Base-by-base conservation (phyloP, 768 basidiomycete genomes). In the Lactifluus piperatus region DNA sequence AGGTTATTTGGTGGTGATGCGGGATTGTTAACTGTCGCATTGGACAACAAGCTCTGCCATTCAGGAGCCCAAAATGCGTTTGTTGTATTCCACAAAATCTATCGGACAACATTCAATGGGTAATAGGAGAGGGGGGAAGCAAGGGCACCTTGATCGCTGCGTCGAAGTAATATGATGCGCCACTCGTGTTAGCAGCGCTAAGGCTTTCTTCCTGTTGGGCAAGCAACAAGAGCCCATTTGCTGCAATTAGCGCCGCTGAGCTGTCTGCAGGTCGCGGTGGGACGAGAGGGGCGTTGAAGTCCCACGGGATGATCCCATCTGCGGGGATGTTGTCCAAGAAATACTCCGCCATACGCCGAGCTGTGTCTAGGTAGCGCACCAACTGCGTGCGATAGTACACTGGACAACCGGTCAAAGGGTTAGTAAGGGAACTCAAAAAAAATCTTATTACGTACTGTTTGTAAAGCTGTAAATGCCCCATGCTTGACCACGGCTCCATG, bases 381-480 rank as follows among this genome's bases (percentile, higher is more conserved):
- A 80, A 66, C 13, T 73, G 68, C 1, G 86, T 85, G 29, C 76
- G 75, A 34, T 75, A 72, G 70, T 80, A 82, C 83, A 88, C 86
- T 87, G 62, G 11, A 9, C 10, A 7, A 18, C 2, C 41, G 53
- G 16, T 36, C n/a, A 50, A 20, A 26, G 29, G 62, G 50, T 34
- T n/a, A 32, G n/a, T 9, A 43, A 57, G 30, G 34, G 8, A 14
- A 57, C 41, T 8, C 18, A 29, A 29, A 47, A 8, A 22, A 4
- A 5, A 5, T 22, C 9, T 27, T 18, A 29, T 54, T 41, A 72
- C 83, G 34, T 63, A 86, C 86, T 84, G 65, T 82, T 84, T 0
- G 83, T 79, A 67, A 81, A 88, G 0, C 85, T 85, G 62, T 83
- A 84, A 29, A 86, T 76, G 2, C 77, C 86, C 85, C 85, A 88